phyloP scores from a whole-genome alignment of 1,284 basidiomycete species.

The Termitomyces sp. region DNA sequence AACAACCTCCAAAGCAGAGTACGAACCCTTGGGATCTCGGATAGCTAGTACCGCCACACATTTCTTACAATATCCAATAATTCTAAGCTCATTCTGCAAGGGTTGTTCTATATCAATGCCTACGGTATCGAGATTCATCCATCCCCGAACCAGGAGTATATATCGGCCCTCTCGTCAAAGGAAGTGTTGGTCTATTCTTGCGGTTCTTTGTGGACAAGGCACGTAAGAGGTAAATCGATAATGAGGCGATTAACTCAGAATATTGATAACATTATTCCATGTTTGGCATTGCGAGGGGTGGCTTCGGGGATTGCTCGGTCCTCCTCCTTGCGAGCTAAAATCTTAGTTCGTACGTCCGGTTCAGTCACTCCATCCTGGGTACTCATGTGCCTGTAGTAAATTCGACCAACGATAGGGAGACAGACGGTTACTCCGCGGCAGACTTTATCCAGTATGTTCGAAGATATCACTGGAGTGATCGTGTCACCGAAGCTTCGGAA shows the following conservation, averaged over 20 bases:
- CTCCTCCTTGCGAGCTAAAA: slow-evolving; percentile 68
- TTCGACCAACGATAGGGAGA: slow-evolving; percentile 87
- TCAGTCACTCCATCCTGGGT: slow-evolving; percentile 1
- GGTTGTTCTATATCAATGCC: slow-evolving; percentile 90
- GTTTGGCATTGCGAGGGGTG: slow-evolving; percentile 81
- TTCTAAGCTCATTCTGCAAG: slow-evolving; percentile 30
- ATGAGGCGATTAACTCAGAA: neutral
- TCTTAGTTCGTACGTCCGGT: slow-evolving; percentile 67
- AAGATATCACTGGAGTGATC: slow-evolving; percentile 7
- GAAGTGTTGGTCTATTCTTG: slow-evolving; percentile 86
- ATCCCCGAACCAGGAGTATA: slow-evolving; percentile 78
- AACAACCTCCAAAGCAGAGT: slow-evolving; percentile 45
- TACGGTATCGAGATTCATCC: slow-evolving; percentile 91
- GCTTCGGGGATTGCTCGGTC: slow-evolving; percentile 79
- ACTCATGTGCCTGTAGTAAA: slow-evolving; percentile 59
- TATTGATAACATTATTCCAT: slow-evolving; percentile 74
- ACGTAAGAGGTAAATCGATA: slow-evolving; percentile 22
- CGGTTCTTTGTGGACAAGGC: slow-evolving; percentile 90
- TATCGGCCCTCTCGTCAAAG: slow-evolving; percentile 59
- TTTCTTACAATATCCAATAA: neutral
- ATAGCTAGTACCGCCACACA: slow-evolving; percentile 53
- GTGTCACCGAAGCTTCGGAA: slow-evolving; percentile 10
- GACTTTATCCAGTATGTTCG: slow-evolving; percentile 73
- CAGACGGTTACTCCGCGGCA: slow-evolving; percentile 75
- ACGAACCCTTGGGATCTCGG: slow-evolving; percentile 56